Conservation (phyloP, 306 rosid genomes). For the Vicia villosa region DNA sequence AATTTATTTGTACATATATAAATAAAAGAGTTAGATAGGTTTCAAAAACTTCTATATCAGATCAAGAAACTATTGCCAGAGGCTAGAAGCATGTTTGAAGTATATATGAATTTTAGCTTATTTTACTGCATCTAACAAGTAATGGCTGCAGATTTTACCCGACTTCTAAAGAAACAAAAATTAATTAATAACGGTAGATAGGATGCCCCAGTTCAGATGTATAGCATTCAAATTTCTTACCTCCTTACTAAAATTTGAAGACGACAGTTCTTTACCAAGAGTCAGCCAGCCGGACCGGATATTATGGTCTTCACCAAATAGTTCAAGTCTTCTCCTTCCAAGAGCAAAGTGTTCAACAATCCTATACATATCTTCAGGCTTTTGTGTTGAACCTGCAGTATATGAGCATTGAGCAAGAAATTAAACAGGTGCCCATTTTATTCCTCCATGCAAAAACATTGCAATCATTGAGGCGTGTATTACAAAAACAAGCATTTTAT, state of each 20-base stretch:
- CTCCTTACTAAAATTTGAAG: slow-evolving; percentile 83
- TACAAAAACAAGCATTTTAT: slow-evolving; percentile 10
- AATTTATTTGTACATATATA: neutral
- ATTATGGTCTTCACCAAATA: slow-evolving; percentile 98
- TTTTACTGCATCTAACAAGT: neutral
- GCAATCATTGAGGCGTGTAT: neutral
- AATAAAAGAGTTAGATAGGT: neutral
- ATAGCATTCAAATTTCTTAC: slow-evolving; percentile 45
- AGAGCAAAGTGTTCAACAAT: slow-evolving; percentile 99
- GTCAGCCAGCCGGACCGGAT: slow-evolving; percentile 97
- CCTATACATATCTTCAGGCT: slow-evolving; percentile 99
- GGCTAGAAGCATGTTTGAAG: neutral
- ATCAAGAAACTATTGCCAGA: neutral
- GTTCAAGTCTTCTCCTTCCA: slow-evolving; percentile 96
- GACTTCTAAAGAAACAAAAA: slow-evolving; percentile 9
- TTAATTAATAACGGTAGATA: neutral
- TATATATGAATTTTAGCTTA: slow-evolving; percentile 22
- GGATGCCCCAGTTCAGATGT: slow-evolving; percentile 1
- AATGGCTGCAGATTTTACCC: slow-evolving; percentile 3
- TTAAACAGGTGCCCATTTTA: slow-evolving; percentile 27
- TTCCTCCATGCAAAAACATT: slow-evolving; percentile 4
- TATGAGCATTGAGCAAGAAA: slow-evolving; percentile 22
- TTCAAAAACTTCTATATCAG: slow-evolving; percentile 15
- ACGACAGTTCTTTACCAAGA: slow-evolving; percentile 77
- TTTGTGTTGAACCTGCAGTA: slow-evolving; percentile 90